Evolutionary conservation across 352 stramenopile genomes (phyloP).

Genomic region (Globisporangium abappressorium): DNA sequence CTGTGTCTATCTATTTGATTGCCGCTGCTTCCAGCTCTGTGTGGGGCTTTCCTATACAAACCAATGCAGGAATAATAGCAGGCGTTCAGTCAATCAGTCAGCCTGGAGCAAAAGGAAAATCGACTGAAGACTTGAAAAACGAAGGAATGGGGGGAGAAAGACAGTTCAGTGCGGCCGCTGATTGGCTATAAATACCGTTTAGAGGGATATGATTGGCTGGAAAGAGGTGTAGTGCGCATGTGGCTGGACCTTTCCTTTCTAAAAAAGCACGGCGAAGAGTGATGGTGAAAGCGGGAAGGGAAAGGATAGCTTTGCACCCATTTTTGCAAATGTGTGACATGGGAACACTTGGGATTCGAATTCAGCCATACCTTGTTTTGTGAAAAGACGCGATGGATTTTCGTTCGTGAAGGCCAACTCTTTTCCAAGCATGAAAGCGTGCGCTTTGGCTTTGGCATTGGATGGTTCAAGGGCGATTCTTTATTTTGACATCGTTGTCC

Average conservation of each 20-base stretch:
- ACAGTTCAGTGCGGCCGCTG: background rate
- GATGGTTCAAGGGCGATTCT: too few relatives aligned
- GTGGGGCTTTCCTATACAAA: background rate
- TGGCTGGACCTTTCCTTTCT: constrained; percentile 7
- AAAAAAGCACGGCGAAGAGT: constrained; percentile 1
- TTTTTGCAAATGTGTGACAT: background rate
- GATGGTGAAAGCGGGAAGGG: background rate
- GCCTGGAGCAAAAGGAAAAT: background rate
- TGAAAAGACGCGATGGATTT: background rate
- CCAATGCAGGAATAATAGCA: background rate
- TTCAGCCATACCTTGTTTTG: background rate
- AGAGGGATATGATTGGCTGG: background rate
- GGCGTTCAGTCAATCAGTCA: background rate
- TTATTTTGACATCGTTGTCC: too few relatives aligned
- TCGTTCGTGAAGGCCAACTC: constrained; percentile 1
- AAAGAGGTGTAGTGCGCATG: background rate
- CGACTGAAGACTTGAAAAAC: background rate
- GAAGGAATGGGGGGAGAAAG: background rate
- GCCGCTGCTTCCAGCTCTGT: background rate
- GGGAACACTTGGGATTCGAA: background rate
- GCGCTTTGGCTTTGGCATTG: too few relatives aligned
- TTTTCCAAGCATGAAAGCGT: background rate
- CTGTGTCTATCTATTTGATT: background rate
- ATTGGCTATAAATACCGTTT: background rate
- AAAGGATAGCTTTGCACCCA: background rate